A percentile compares a stretch with the other conserved stretches of the same genome.
These are phyloP conservation scores for Phaffia australis DNA, from an alignment of 768 basidiomycete genomes.

Conservation along the genomic window DNA sequence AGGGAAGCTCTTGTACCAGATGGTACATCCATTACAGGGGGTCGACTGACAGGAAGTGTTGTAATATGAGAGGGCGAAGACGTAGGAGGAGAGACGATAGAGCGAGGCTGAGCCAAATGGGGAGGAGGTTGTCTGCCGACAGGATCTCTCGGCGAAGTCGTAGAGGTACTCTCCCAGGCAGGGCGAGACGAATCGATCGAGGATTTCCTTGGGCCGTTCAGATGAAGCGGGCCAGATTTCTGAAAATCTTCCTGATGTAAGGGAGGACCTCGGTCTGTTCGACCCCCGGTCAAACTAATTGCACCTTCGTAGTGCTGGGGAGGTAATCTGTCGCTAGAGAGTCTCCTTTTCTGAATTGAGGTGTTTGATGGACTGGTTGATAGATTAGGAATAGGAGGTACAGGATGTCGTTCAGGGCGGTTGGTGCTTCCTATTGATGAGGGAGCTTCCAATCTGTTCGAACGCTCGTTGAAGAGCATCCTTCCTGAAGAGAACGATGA, in stretches of 20 bases:
- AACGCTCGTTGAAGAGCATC: conserved; percentile 89
- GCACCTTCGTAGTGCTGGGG: conserved; percentile 5
- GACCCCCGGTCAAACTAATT: not conserved
- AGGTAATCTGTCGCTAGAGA: conserved; percentile 1
- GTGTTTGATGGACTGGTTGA: conserved; percentile 38
- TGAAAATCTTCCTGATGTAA: too few species aligned
- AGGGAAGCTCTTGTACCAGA: not conserved
- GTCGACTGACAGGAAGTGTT: not conserved
- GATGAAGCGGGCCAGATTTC: too few species aligned
- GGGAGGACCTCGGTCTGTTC: not conserved
- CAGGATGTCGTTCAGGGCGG: conserved; percentile 37
- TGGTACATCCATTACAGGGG: not conserved
- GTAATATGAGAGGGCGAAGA: not conserved
- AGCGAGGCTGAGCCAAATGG: conserved; percentile 11
- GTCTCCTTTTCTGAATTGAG: conserved; percentile 47
- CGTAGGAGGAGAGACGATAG: not conserved
- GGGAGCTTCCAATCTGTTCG: conserved; percentile 74
- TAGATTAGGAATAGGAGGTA: not conserved
- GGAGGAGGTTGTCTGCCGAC: conserved; percentile 13
- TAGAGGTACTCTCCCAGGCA: too few species aligned
- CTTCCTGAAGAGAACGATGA: conserved; percentile 40
- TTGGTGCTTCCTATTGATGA: not conserved
- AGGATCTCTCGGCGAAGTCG: not conserved
- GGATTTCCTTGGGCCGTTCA: too few species aligned
- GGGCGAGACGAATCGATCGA: too few species aligned